Conservation (phyloP, 2,329 filamentous ascomycete species). For the Verruconis gallopava region DNA sequence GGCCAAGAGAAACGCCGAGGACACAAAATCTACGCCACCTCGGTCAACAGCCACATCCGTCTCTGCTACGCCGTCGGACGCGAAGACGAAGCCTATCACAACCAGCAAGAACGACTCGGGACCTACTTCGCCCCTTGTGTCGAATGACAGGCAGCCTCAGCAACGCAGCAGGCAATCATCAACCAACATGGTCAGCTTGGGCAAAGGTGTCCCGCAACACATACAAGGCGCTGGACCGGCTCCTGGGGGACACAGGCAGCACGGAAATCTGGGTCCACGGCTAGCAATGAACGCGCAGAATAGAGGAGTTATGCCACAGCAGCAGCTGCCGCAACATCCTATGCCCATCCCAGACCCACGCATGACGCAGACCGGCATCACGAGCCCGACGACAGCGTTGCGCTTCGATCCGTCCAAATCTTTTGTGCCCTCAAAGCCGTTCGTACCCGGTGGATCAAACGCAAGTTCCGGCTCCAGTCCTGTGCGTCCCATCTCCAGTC, state of each 20-base stretch:
- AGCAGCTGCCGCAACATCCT: conserved; percentile 8
- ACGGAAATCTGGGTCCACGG: conserved; percentile 6
- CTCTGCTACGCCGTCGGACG: conserved; percentile 20
- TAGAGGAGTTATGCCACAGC: neutral
- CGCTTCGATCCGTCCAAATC: conserved; percentile 38
- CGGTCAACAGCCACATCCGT: conserved; percentile 23
- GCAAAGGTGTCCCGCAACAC: neutral
- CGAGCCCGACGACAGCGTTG: neutral
- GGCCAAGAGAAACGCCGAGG: conserved; percentile 61
- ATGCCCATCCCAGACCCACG: conserved; percentile 45
- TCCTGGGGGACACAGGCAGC: neutral
- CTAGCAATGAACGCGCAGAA: conserved; percentile 1
- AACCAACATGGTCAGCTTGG: neutral
- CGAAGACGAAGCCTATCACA: conserved; percentile 21
- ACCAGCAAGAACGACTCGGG: conserved; percentile 12
- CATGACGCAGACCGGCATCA: conserved; percentile 42
- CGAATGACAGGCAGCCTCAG: conserved; percentile 34
- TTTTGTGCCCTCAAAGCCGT: conserved; percentile 73
- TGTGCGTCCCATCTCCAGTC: conserved; percentile 30
- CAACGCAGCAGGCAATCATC: conserved; percentile 14
- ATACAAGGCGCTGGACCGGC: neutral
- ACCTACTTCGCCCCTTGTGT: conserved; percentile 16
- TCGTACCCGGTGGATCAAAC: conserved; percentile 53
- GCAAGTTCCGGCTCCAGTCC: conserved; percentile 59
- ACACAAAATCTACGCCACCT: conserved; percentile 28